Evolutionary conservation across 768 basidiomycete genomes (phyloP).

Genomic region (Roridomyces roridus): DNA sequence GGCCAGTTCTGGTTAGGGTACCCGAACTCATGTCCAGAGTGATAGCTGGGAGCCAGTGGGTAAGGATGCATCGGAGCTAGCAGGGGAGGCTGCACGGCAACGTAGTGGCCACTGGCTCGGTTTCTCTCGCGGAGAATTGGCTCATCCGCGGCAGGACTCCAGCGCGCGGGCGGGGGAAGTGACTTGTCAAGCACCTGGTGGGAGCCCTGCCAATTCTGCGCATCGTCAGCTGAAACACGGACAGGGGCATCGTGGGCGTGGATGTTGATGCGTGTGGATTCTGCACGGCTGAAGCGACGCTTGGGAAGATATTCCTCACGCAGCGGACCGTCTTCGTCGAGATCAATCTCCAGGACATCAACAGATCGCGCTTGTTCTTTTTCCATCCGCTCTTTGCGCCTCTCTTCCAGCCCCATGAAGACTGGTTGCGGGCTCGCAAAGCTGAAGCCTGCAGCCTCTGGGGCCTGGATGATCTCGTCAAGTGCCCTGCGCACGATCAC

Average conservation of each 20-base stretch:
- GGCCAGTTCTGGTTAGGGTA: conserved; percentile 49
- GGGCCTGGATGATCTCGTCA: conserved; percentile 69
- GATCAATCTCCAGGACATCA: conserved; percentile 73
- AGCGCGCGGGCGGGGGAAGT: conserved; percentile 78
- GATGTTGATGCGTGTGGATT: conserved; percentile 31
- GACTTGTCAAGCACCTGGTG: conserved; percentile 33
- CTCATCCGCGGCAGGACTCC: conserved; percentile 84
- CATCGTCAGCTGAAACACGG: conserved; percentile 23
- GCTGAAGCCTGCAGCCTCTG: conserved; percentile 37
- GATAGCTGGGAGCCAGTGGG: conserved; percentile 36
- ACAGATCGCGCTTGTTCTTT: conserved; percentile 45
- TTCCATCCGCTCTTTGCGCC: conserved; percentile 58
- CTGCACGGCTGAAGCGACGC: conserved; percentile 57
- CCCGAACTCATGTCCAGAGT: conserved; percentile 38
- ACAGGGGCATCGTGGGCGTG: conserved; percentile 16
- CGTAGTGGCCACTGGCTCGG: conserved; percentile 61
- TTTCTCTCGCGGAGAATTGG: conserved; percentile 65
- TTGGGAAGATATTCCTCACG: conserved; percentile 82
- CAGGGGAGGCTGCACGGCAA: conserved; percentile 65
- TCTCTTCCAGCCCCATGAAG: conserved; percentile 75
- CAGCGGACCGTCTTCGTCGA: conserved; percentile 84
- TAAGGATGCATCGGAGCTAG: conserved; percentile 44
- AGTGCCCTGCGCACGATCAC: conserved; percentile 71
- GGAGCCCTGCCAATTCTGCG: conserved; percentile 26
- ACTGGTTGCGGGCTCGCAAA: conserved; percentile 60